These are phyloP conservation scores for Beauveria medogensis DNA, from an alignment of 2,329 filamentous ascomycete species.

Conservation along the genomic window DNA sequence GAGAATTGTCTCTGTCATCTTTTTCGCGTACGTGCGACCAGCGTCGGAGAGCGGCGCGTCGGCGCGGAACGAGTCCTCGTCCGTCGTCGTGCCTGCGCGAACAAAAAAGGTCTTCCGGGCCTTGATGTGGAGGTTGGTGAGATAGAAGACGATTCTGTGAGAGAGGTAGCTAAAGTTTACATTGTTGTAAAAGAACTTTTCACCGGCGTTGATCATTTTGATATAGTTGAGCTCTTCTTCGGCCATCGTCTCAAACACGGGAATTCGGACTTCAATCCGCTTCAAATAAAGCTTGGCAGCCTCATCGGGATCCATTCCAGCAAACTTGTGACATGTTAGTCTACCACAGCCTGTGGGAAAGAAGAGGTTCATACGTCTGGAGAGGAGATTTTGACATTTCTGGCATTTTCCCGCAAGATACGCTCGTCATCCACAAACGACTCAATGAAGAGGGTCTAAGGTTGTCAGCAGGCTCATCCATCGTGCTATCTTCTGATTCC, in stretches of 20 bases:
- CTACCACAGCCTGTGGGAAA: neutral
- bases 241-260: constrained; percentile 93
- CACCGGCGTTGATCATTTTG: constrained; percentile 98
- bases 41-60: constrained; percentile 78
- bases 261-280: constrained; percentile 86
- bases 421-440: constrained; percentile 88
- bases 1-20: constrained; percentile 78
- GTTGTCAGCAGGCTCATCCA: neutral
- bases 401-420: constrained; percentile 93
- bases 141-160: constrained; percentile 95
- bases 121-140: constrained; percentile 96
- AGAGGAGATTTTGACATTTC: constrained; percentile 95
- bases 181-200: constrained; percentile 92
- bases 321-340: constrained; percentile 49
- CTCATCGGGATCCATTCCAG: constrained; percentile 84
- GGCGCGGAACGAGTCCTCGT: constrained; percentile 85
- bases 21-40: constrained; percentile 71
- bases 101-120: constrained; percentile 89
- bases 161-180: constrained; percentile 94
- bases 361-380: constrained; percentile 62
- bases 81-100: constrained; percentile 74
- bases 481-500: neutral
- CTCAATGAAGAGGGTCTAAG: constrained; percentile 91
- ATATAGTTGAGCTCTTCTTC: constrained; percentile 93
- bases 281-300: constrained; percentile 86